Evolutionary conservation across 495 filamentous ascomycete genomes (phyloP), one percentile per base, ranked within the genome.

Genomic region (Hypoxylon rickii): DNA sequence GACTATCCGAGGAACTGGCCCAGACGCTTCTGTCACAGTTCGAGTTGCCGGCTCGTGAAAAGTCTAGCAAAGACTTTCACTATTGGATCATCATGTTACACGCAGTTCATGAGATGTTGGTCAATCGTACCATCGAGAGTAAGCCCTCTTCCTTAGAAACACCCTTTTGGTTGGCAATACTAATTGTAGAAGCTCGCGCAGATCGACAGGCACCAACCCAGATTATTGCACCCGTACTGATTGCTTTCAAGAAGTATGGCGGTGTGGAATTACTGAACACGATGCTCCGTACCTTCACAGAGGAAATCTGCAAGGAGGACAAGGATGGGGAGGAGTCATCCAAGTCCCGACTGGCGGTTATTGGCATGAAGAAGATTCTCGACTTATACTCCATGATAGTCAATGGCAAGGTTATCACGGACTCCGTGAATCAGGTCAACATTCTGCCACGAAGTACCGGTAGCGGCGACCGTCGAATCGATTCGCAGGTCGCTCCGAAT

Each of bases 11-110:
- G 48, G 82, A 87, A 7, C 79, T 97, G 51, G 90, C 89, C 7
- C 77, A 86, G 41, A 82, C 83, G 41, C 79, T 89, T 32, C 69
- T 95, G 41, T 76, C 80, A 39, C 86, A 92, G 64, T 70, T 96
- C 7, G 70, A 77, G 18, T 15, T 55, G 2, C 59, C 63, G 5
- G 44, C 54, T 16, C 60, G 45, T 41, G 60, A 65, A 45, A 57
- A 57, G 18, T 51, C 70, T n/a, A 47, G 50, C 13, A 78, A 68
- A 19, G 77, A 80, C 45, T 88, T 90, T 63, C 82, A 85, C 1
- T 93, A 94, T 66, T 89, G 87, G 77, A 88, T 90, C 46, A 82
- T 90, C 21, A 87, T 90, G 65, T 71, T 96, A 11, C 85, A 86
- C 39, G 85, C 87, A 0, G 73, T 95, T 32, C 86, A 86, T 24